phyloP scores from a whole-genome alignment of 805 yeast genomes.

The Candida railenensis region DNA sequence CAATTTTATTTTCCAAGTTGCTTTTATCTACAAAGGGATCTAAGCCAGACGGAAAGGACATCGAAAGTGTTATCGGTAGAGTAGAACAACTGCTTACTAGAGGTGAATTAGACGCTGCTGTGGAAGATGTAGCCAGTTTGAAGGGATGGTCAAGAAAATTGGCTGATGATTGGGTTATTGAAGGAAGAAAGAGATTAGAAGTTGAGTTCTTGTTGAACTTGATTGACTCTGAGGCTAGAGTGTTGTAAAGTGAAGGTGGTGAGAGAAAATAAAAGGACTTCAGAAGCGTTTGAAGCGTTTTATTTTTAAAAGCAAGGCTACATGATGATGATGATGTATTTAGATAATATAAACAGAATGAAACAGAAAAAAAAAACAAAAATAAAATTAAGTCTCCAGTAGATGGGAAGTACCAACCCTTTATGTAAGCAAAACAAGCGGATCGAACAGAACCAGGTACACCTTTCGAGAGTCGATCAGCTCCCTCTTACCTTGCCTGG shows the following conservation, averaged over 20 bases:
- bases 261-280: background rate
- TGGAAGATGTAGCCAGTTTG: conserved; percentile 84
- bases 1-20: conserved; percentile 71
- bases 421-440: no score
- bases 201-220: conserved; percentile 74
- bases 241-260: conserved; percentile 24
- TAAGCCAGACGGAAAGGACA: conserved; percentile 72
- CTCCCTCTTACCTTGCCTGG: no score
- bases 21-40: conserved; percentile 77
- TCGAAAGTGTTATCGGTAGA: conserved; percentile 85
- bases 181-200: conserved; percentile 87
- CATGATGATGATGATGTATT: background rate
- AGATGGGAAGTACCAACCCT: no score
- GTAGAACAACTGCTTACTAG: conserved; percentile 72
- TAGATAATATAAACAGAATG: background rate
- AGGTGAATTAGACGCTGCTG: conserved; percentile 82
- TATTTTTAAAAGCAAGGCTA: no score
- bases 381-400: no score
- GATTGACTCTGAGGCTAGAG: conserved; percentile 61
- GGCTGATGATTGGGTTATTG: conserved; percentile 88
- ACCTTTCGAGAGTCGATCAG: no score
- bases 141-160: conserved; percentile 92
- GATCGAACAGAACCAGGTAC: no score
- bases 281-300: no score
- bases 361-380: no score